Evolutionary conservation across 1,139 yeast genomes (phyloP).

Genomic region (Pichia sp.): DNA sequence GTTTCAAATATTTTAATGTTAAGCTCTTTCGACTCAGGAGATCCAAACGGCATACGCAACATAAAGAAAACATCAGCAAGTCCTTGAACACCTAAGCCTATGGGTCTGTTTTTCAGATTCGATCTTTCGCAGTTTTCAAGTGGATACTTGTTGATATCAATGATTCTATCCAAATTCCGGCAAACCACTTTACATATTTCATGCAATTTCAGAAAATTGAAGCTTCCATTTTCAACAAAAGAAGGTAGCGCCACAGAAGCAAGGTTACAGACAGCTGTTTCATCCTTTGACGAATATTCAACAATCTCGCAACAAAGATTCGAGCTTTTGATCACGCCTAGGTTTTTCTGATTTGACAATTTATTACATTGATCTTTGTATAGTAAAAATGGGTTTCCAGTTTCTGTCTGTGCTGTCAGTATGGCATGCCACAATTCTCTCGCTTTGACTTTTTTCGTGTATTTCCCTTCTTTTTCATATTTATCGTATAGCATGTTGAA

Average conservation of each 20-base stretch:
- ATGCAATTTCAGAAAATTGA: conserved; percentile 47
- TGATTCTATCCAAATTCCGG: conserved; percentile 48
- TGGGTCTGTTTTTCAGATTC: conserved; percentile 51
- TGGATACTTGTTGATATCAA: conserved; percentile 51
- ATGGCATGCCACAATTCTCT: conserved; percentile 53
- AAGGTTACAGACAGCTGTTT: conserved; percentile 55
- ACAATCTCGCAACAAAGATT: conserved; percentile 57
- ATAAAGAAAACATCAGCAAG: conserved; percentile 53
- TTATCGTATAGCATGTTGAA: conserved; percentile 42
- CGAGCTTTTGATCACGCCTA: conserved; percentile 54
- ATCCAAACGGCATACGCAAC: conserved; percentile 50
- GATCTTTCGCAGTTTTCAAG: conserved; percentile 47
- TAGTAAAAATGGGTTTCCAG: conserved; percentile 57
- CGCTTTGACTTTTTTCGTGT: conserved; percentile 40
- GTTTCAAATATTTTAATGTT: conserved; percentile 55
- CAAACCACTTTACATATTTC: conserved; percentile 47
- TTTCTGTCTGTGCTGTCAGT: conserved; percentile 53
- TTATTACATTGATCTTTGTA: conserved; percentile 54
- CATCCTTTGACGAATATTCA: conserved; percentile 51
- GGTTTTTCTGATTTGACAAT: conserved; percentile 51
- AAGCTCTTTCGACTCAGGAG: conserved; percentile 46
- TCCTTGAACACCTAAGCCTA: conserved; percentile 60
- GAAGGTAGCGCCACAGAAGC: conserved; percentile 51
- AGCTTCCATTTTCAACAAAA: conserved; percentile 40
- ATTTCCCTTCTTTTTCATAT: conserved; percentile 44